A percentile compares a stretch with the other conserved stretches of the same genome.
Conservation (phyloP, 257 asterid genomes). For the Solanum corneliomulleri region DNA sequence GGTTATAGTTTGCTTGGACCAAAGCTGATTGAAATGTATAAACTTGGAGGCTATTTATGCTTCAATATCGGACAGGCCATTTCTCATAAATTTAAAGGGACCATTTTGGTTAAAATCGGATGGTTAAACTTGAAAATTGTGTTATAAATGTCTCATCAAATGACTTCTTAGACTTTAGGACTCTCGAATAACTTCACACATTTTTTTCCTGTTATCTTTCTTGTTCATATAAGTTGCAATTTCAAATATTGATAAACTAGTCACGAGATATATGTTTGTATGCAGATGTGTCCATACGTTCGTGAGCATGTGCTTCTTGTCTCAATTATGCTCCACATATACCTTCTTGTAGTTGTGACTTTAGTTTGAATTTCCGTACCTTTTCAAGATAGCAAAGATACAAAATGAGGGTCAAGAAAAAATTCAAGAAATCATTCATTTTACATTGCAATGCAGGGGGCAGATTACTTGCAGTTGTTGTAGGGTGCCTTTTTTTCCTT, state of each 20-base stretch:
- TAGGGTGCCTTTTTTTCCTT: constrained; percentile 52
- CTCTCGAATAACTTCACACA: not conserved
- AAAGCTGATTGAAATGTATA: not conserved
- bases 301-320: not conserved
- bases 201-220: not conserved
- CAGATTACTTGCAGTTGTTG: constrained; percentile 29
- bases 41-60: not conserved
- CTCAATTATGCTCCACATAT: not conserved
- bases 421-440: constrained; percentile 53
- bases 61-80: not conserved
- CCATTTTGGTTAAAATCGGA: not conserved
- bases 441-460: constrained; percentile 82
- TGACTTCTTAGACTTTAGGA: not conserved
- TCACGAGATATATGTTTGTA: not conserved
- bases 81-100: not conserved
- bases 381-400: constrained; percentile 20
- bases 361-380: constrained; percentile 33
- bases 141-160: not conserved
- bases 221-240: not conserved
- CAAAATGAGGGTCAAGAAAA: constrained; percentile 51
- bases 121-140: not conserved
- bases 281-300: not conserved
- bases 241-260: not conserved
- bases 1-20: not conserved
- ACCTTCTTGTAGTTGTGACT: constrained; percentile 8